These are phyloP conservation scores for Coffea humblotiana DNA, from an alignment of 305 asterid species.

Conservation along the genomic window DNA sequence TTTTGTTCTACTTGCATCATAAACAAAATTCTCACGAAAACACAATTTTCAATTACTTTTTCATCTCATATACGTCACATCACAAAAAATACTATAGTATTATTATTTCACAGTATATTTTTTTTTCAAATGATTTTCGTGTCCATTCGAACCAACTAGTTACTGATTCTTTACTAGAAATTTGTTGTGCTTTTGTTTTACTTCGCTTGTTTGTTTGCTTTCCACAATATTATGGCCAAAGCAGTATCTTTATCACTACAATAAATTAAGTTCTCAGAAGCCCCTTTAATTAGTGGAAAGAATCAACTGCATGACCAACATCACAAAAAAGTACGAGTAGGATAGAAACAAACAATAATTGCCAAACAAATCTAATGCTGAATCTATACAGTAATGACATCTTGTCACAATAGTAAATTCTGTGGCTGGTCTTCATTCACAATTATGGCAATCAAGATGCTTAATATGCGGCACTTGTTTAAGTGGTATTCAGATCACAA, in stretches of 20 bases:
- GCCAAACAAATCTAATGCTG: constrained; percentile 9
- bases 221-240: background rate
- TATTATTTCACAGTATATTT: no score
- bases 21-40: no score
- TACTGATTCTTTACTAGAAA: background rate
- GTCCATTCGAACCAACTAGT: no score
- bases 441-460: constrained; percentile 3
- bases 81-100: no score
- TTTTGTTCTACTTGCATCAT: no score
- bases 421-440: constrained; percentile 7
- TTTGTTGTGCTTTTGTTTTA: background rate
- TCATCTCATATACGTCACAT: no score
- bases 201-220: background rate
- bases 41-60: no score
- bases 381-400: constrained; percentile 14
- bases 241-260: background rate
- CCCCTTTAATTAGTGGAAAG: constrained; percentile 11
- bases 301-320: background rate
- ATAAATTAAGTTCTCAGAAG: constrained; percentile 6
- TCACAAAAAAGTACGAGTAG: constrained; percentile 4
- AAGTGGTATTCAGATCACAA: background rate
- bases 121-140: no score
- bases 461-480: background rate
- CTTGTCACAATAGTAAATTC: background rate
- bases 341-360: constrained; percentile 18